These are phyloP conservation scores for Chimonanthus salicifolius DNA, from an alignment of 164 flowering plant genomes.

Conservation along the genomic window DNA sequence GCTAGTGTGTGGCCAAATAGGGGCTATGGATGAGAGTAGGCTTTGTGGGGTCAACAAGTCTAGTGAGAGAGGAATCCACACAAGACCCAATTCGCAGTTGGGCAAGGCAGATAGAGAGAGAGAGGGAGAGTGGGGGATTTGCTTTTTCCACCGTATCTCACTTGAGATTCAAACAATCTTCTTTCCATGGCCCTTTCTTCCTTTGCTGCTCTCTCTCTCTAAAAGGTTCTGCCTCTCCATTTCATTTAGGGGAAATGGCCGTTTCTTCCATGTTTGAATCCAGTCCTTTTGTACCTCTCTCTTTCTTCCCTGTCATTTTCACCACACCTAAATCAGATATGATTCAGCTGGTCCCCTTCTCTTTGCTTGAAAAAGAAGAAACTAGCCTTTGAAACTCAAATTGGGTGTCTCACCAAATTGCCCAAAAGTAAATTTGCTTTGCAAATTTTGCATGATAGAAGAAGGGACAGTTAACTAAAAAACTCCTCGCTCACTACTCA, in stretches of 20 bases:
- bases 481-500: background rate
- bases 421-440: slow-evolving; percentile 23
- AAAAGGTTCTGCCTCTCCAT: slow-evolving; percentile 1
- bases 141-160: slow-evolving; percentile 8
- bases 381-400: slow-evolving; percentile 6
- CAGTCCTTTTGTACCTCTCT: background rate
- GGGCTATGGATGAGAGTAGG: background rate
- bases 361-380: slow-evolving; percentile 1
- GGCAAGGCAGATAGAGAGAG: background rate
- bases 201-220: background rate
- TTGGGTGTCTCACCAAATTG: slow-evolving; percentile 21
- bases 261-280: background rate
- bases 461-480: slow-evolving; percentile 37
- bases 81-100: background rate
- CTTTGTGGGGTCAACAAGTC: background rate
- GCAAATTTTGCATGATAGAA: slow-evolving; percentile 37
- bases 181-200: background rate
- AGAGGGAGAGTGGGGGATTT: background rate
- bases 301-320: slow-evolving; percentile 1
- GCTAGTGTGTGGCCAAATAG: background rate
- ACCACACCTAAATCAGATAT: background rate
- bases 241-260: background rate
- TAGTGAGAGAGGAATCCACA: background rate
- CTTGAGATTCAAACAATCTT: slow-evolving; percentile 13
- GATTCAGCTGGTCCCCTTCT: background rate